Evolutionary conservation across 139 green algal species (phyloP).

Genomic region (Edaphochlamys debaryana): DNA sequence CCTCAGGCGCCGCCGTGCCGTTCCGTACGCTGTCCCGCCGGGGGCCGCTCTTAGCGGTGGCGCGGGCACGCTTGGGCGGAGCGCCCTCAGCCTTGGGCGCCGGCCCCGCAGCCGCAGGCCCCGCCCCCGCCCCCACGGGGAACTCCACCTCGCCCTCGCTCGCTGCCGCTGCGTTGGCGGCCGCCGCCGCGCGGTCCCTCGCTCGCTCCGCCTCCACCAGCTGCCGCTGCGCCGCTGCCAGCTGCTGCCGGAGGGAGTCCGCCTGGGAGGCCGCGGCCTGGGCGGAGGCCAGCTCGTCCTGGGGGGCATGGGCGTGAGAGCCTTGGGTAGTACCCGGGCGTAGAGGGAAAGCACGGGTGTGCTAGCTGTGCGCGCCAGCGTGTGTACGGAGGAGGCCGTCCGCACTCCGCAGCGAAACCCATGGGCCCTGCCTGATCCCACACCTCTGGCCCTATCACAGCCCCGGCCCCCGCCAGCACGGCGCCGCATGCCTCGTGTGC

Average conservation of each 20-base stretch:
- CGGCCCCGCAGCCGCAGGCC: neutral
- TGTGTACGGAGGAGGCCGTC: too few relatives aligned
- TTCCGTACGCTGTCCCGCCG: neutral
- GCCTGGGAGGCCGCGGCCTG: neutral
- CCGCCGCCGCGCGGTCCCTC: neutral
- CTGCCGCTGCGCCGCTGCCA: neutral
- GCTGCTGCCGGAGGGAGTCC: conserved; percentile 11
- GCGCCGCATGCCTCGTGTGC: too few relatives aligned
- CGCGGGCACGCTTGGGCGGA: conserved; percentile 9
- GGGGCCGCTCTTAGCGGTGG: conserved; percentile 9
- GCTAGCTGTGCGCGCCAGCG: too few relatives aligned
- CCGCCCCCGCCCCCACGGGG: neutral
- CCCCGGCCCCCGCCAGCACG: too few relatives aligned
- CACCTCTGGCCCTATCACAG: too few relatives aligned
- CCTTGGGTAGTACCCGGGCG: neutral
- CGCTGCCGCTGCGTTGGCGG: neutral
- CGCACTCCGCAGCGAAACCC: too few relatives aligned
- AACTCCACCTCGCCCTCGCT: conserved; percentile 14
- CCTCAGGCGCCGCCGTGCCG: neutral
- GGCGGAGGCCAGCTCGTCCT: conserved; percentile 10
- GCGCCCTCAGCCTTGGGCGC: neutral
- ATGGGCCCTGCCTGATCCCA: too few relatives aligned
- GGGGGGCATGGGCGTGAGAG: neutral
- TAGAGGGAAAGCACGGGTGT: too few relatives aligned
- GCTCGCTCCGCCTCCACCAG: neutral